A percentile compares a stretch with the other conserved stretches of the same genome.
Conservation (phyloP, 345 rosid species). For the Brassica incana region DNA sequence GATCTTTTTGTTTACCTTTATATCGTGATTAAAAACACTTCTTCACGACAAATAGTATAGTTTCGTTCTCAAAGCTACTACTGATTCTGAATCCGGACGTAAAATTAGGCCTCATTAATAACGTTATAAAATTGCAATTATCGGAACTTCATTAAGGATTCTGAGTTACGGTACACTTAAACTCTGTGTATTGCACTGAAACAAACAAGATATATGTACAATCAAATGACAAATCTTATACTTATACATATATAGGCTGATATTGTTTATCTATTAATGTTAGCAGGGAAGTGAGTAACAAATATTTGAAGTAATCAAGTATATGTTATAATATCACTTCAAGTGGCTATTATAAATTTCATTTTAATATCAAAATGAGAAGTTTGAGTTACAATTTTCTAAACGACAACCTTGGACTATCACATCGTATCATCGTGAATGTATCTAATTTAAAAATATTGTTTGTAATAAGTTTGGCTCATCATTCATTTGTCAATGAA, state of each 20-base stretch:
- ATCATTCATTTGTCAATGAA: background rate
- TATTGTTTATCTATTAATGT: background rate
- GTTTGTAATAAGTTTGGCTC: background rate
- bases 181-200: background rate
- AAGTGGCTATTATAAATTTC: background rate
- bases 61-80: constrained; percentile 27
- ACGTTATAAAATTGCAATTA: background rate
- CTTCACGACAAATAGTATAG: background rate
- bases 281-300: background rate
- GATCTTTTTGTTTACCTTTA: constrained; percentile 17
- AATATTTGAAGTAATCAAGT: background rate
- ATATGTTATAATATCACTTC: background rate
- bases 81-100: constrained; percentile 11
- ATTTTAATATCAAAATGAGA: background rate
- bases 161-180: background rate
- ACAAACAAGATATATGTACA: background rate
- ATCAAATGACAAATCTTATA: background rate
- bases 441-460: background rate
- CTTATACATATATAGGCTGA: background rate
- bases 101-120: constrained; percentile 4
- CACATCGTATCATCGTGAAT: background rate
- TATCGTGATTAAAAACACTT: constrained; percentile 9
- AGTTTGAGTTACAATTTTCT: background rate
- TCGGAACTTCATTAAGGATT: background rate
- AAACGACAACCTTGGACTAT: background rate